These are phyloP conservation scores for Xylariaceae sp. DNA, from an alignment of 2,329 filamentous ascomycete genomes.

Conservation along the genomic window DNA sequence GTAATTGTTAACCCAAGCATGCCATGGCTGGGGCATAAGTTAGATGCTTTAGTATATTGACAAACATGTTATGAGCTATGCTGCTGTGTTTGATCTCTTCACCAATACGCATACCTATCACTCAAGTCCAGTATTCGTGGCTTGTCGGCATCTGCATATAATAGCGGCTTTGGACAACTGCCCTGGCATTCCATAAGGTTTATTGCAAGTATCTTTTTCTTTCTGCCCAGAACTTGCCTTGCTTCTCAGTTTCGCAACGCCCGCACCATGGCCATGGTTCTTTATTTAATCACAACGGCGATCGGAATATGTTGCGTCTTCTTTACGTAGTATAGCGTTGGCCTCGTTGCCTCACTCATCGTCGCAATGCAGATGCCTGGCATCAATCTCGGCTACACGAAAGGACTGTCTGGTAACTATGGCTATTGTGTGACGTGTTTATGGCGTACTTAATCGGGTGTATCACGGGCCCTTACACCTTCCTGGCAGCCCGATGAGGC, in stretches of 20 bases:
- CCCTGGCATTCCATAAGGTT: conserved; percentile 57
- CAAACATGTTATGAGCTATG: conserved; percentile 57
- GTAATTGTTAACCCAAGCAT: no score
- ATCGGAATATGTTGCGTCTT: conserved; percentile 50
- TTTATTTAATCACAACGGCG: conserved; percentile 55
- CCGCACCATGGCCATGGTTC: conserved; percentile 55
- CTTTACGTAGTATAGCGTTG: conserved; percentile 54
- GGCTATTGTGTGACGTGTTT: conserved; percentile 51
- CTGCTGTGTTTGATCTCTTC: conserved; percentile 59
- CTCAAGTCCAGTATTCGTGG: conserved; percentile 53
- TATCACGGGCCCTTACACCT: conserved; percentile 50
- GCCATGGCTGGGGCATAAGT: conserved; percentile 47
- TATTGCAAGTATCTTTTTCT: conserved; percentile 56
- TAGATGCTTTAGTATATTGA: conserved; percentile 59
- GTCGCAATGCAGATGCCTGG: conserved; percentile 56
- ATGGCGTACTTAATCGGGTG: conserved; percentile 50
- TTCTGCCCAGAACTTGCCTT: conserved; percentile 55
- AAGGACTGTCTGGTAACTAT: conserved; percentile 49
- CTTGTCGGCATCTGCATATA: conserved; percentile 56
- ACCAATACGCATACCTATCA: conserved; percentile 51
- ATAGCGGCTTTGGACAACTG: conserved; percentile 53
- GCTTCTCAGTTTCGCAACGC: conserved; percentile 54
- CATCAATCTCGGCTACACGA: conserved; percentile 52
- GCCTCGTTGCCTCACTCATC: conserved; percentile 55
- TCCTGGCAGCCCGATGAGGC: conserved; percentile 47